Conservation (phyloP, 495 filamentous ascomycete genomes). For the Daldinia caldariorum region DNA sequence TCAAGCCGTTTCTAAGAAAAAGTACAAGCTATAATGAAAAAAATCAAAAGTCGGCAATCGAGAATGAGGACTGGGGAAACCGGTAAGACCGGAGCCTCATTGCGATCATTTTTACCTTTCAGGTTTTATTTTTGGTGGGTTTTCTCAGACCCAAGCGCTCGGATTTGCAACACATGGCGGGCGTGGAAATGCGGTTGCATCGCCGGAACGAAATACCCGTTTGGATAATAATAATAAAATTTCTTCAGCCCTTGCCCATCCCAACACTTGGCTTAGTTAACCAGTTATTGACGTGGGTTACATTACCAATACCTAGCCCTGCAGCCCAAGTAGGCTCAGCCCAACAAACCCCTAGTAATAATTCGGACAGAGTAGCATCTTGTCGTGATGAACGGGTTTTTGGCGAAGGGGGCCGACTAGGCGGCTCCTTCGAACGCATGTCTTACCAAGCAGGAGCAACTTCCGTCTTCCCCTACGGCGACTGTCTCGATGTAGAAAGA, state of each 20-base stretch:
- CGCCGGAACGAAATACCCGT: slow-evolving; percentile 30
- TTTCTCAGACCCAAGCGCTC: slow-evolving; percentile 35
- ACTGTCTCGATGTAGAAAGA: not conserved
- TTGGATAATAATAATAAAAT: slow-evolving; percentile 14
- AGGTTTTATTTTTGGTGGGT: not conserved
- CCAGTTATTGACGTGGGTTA: slow-evolving; percentile 26
- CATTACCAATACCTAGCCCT: slow-evolving; percentile 17
- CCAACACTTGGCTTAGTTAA: slow-evolving; percentile 8
- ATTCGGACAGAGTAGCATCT: slow-evolving; percentile 8
- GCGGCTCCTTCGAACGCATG: slow-evolving; percentile 39
- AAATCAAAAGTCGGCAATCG: not conserved
- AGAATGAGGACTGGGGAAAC: slow-evolving; percentile 9
- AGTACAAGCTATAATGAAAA: not conserved
- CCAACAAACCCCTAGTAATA: slow-evolving; percentile 11
- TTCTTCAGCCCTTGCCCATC: slow-evolving; percentile 11
- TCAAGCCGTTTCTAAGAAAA: too few species aligned
- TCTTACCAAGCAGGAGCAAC: slow-evolving; percentile 17
- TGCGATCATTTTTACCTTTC: slow-evolving; percentile 16
- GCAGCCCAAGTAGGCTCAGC: not conserved
- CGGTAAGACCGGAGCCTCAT: slow-evolving; percentile 9
- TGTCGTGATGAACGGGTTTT: slow-evolving; percentile 13
- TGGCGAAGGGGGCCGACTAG: slow-evolving; percentile 19
- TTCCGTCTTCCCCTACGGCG: slow-evolving; percentile 27
- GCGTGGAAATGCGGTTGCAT: slow-evolving; percentile 12
- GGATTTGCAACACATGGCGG: slow-evolving; percentile 39